Evolutionary conservation across 2,329 filamentous ascomycete genomes (phyloP).

Genomic region (Colletotrichum abscissum): DNA sequence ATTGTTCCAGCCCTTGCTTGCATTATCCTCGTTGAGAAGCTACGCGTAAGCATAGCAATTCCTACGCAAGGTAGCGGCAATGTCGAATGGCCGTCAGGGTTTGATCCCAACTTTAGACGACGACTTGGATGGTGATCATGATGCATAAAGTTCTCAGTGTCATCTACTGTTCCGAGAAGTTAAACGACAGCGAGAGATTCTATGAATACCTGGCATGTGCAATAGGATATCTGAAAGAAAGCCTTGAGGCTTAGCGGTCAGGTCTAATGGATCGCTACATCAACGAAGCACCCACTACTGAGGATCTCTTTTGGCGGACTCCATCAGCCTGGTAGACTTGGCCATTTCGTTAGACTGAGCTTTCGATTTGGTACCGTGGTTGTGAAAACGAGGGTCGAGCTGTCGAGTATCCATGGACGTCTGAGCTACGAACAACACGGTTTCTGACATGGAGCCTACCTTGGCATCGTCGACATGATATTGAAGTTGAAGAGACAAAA

Average conservation of each 20-base stretch:
- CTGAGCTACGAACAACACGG: background rate
- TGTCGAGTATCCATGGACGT: background rate
- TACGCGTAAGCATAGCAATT: background rate
- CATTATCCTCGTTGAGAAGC: background rate
- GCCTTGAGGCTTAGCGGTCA: background rate
- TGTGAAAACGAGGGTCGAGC: background rate
- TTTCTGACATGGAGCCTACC: background rate
- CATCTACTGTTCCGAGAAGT: background rate
- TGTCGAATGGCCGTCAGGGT: background rate
- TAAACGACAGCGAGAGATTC: background rate
- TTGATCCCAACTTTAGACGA: background rate
- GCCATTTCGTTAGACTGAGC: background rate
- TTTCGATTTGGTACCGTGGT: background rate
- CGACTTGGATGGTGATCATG: background rate
- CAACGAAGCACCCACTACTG: background rate
- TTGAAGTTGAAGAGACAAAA: background rate
- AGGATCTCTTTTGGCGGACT: background rate
- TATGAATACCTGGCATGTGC: background rate
- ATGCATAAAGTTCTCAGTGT: background rate
- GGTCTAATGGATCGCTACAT: background rate
- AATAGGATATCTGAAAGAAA: background rate
- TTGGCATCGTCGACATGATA: background rate
- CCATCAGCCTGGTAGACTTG: background rate
- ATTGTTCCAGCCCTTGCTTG: background rate
- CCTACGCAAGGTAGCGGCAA: background rate